A percentile compares a stretch with the other conserved stretches of the same genome.
Conservation (phyloP, 1,284 basidiomycete species). For the Irpex sp. region DNA sequence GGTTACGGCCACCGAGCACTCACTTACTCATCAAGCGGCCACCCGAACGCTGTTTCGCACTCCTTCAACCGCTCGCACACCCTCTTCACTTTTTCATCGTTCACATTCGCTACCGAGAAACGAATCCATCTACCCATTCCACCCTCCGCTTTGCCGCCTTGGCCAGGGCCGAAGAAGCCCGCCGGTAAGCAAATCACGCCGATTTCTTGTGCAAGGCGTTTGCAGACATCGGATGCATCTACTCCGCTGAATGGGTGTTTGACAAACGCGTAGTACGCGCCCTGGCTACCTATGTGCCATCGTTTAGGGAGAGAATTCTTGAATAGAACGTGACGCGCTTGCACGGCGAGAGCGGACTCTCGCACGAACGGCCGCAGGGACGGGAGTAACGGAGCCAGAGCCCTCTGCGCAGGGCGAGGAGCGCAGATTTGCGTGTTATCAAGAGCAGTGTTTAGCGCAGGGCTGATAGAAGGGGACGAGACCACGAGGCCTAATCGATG, state of each 20-base stretch:
- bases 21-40: slow-evolving; percentile 19
- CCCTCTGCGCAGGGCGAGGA: slow-evolving; percentile 68
- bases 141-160: slow-evolving; percentile 27
- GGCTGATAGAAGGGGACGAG: slow-evolving; percentile 57
- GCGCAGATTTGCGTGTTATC: slow-evolving; percentile 84
- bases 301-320: slow-evolving; percentile 35
- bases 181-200: slow-evolving; percentile 73
- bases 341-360: slow-evolving; percentile 47
- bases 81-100: slow-evolving; percentile 52
- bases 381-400: slow-evolving; percentile 54
- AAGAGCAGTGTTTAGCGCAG: slow-evolving; percentile 61
- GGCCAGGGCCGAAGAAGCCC: slow-evolving; percentile 55
- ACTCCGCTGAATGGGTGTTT: slow-evolving; percentile 60
- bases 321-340: slow-evolving; percentile 62
- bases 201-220: slow-evolving; percentile 53
- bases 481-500: slow-evolving; percentile 79
- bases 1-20: not conserved
- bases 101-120: slow-evolving; percentile 82
- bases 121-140: slow-evolving; percentile 60
- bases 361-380: slow-evolving; percentile 53
- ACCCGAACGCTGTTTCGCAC: slow-evolving; percentile 24
- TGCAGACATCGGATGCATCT: slow-evolving; percentile 52
- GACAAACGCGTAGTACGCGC: slow-evolving; percentile 78
- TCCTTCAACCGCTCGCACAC: slow-evolving; percentile 58
- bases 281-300: slow-evolving; percentile 66